These are phyloP conservation scores for Tephrocybe sp. DNA, from an alignment of 768 basidiomycete genomes.

Conservation along the genomic window DNA sequence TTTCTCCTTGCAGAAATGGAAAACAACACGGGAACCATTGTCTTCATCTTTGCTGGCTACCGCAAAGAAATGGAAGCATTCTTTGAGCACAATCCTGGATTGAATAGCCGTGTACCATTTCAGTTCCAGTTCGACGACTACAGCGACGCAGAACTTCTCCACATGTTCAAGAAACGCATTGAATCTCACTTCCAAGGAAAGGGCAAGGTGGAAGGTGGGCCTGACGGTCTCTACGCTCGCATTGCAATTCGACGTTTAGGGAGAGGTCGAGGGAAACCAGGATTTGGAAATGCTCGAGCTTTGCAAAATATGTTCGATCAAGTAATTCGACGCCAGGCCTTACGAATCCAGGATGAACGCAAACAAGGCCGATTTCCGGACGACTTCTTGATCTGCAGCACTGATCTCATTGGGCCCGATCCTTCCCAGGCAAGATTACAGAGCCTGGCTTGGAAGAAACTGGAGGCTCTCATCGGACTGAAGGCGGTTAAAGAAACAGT, in stretches of 20 bases:
- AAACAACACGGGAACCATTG: constrained; percentile 60
- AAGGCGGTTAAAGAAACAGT: constrained; percentile 55
- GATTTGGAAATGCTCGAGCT: constrained; percentile 70
- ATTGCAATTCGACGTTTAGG: constrained; percentile 63
- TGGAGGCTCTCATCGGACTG: constrained; percentile 57
- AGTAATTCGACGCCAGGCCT: constrained; percentile 54
- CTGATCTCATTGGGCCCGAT: constrained; percentile 67
- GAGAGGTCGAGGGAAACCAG: constrained; percentile 53
- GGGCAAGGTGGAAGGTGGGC: constrained; percentile 58
- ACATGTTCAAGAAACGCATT: constrained; percentile 53
- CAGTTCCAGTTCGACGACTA: constrained; percentile 62
- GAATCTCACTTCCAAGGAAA: constrained; percentile 42
- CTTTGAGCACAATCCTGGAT: constrained; percentile 74
- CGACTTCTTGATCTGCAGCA: constrained; percentile 50
- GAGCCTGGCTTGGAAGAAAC: constrained; percentile 49
- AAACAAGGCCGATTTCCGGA: constrained; percentile 36
- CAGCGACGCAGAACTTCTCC: constrained; percentile 51
- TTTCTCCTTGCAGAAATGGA: constrained; percentile 77
- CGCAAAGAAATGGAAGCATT: constrained; percentile 74
- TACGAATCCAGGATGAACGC: constrained; percentile 43
- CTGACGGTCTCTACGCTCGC: constrained; percentile 51
- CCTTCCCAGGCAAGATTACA: constrained; percentile 48
- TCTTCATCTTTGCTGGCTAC: constrained; percentile 74
- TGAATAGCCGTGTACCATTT: constrained; percentile 68
- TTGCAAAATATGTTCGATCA: constrained; percentile 48